Percentiles rank a stretch among this genome's conserved stretches.
These are phyloP conservation scores for Marchantia paleacea DNA, from an alignment of 225 moss, liverwort and hornwort species.

Conservation along the genomic window DNA sequence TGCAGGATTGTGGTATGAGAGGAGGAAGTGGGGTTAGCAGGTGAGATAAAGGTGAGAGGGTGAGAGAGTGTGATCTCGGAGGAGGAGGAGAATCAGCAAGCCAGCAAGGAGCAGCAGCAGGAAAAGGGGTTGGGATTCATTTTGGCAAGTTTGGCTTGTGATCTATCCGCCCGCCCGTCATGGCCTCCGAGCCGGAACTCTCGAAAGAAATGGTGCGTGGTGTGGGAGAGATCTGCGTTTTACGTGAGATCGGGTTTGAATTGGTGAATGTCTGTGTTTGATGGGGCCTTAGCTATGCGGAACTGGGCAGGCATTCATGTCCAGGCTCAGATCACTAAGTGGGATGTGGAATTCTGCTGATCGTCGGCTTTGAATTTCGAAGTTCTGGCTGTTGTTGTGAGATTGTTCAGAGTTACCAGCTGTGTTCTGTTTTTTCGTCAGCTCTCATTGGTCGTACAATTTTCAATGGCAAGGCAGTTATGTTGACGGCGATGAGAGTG, in stretches of 20 bases:
- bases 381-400: not conserved
- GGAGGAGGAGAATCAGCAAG: conserved; percentile 13
- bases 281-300: not conserved
- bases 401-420: not conserved
- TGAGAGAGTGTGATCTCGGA: conserved; percentile 1
- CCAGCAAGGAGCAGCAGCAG: not conserved
- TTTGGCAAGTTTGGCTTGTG: not conserved
- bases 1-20: conserved; percentile 2
- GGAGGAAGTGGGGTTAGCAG: conserved; percentile 6
- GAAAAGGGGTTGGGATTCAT: not conserved
- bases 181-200: conserved; percentile 27
- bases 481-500: not conserved
- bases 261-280: not conserved
- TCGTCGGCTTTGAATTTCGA: not conserved
- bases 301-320: not conserved
- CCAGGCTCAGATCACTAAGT: not conserved
- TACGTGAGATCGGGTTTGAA: not conserved
- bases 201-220: conserved; percentile 28
- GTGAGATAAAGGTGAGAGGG: conserved; percentile 12
- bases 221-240: not conserved
- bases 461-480: not conserved
- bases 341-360: not conserved
- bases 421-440: not conserved
- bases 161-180: conserved; percentile 11
- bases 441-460: not conserved